Evolutionary conservation across 176 grass and related monocot species (phyloP).

Genomic region (Phyllostachys edulis): DNA sequence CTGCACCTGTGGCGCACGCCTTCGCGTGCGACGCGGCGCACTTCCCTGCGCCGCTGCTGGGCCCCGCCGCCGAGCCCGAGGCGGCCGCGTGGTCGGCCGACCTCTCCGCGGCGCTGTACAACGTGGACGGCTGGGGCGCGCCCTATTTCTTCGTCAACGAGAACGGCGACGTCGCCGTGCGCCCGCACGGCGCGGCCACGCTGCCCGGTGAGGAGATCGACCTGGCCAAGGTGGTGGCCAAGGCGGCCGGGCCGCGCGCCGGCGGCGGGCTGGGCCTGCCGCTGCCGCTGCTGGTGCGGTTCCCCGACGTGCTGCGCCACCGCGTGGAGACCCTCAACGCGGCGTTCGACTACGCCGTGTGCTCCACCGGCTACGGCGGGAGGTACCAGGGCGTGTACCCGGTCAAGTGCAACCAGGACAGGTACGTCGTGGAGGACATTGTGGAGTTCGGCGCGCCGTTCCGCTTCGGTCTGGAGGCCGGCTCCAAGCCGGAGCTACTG

Average conservation of each 20-base stretch:
- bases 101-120: constrained; percentile 75
- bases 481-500: constrained; percentile 88
- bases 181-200: constrained; percentile 69
- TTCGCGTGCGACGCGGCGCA: constrained; percentile 66
- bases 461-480: constrained; percentile 84
- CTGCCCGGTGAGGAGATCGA: constrained; percentile 75
- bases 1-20: constrained; percentile 54
- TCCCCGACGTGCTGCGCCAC: constrained; percentile 89
- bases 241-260: constrained; percentile 36
- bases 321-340: constrained; percentile 70
- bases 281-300: constrained; percentile 67
- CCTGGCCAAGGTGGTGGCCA: constrained; percentile 83
- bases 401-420: constrained; percentile 95
- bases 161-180: constrained; percentile 67
- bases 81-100: constrained; percentile 58
- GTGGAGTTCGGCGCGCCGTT: constrained; percentile 78
- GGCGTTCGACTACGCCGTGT: constrained; percentile 75
- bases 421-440: constrained; percentile 91
- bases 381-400: constrained; percentile 94
- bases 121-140: constrained; percentile 85
- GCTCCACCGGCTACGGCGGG: constrained; percentile 53
- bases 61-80: constrained; percentile 16
- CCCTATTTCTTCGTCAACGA: constrained; percentile 89
- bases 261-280: constrained; percentile 67
- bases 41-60: constrained; percentile 53